Base-by-base conservation (phyloP, 768 basidiomycete species). In the Suillus paluster region DNA sequence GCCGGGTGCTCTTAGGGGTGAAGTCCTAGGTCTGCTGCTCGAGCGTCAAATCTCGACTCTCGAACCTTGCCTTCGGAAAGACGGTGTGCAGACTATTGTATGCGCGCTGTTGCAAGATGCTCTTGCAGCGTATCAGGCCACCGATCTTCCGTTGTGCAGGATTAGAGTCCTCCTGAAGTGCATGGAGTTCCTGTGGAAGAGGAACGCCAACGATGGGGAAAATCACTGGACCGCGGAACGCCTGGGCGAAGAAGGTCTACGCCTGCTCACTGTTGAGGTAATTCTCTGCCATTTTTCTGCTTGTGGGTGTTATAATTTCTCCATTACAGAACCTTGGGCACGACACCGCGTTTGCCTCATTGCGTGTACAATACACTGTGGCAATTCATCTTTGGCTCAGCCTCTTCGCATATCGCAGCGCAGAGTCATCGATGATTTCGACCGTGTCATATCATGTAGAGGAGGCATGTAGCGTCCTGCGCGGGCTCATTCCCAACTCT, bases 311-410 rank as follows among this genome's bases (percentile, higher is more conserved):
- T 38, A 3, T 52, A 45, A 5, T 25, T 38, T 48, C 14, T 11
- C 30, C 23, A 60, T 25, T n/a, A 33, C 59, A 81, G 81, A 64
- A 67, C 14, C 41, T 63, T 8, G 75, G 70, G 4, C 58, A 67
- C 3, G 80, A 81, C 60, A 48, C 45, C 0, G 53, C 57, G 2
- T 70, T 81, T 2, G 62, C 62, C 0, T 61, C 55, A 4, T 75
- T 76, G 58, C 60, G 73, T 59, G 68, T 67, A 8, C 86, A 90
- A 68, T 86, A 88, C 66, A 80, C 77, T 33, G 80, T 84, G 1
- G 74, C 81, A 1, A 78, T 82, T 0, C 85, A 90, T 67, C 78
- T 95, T 27, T 91, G 89, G 87, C 75, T 86, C 49, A 86, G 88
- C 0, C 75, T 95, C 21, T 87, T 91, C 67, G 82, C 85, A 0